A percentile compares a stretch with the other conserved stretches of the same genome.
phyloP scores from a whole-genome alignment of 805 yeast species.

The Kluyveromyces dobzhanskii region DNA sequence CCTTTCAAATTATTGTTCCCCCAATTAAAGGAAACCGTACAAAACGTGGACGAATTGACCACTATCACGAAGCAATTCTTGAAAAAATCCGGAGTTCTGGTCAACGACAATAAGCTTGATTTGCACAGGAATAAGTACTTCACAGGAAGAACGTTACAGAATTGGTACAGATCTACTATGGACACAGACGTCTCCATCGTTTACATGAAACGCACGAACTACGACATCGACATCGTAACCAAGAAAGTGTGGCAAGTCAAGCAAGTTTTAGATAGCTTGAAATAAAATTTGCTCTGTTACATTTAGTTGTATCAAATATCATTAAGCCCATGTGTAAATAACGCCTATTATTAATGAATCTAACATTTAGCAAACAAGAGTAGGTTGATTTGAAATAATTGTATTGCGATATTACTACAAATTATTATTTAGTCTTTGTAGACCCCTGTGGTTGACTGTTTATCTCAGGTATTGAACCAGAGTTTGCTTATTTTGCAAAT shows the following conservation, averaged over 20 bases:
- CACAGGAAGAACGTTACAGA: conserved; percentile 18
- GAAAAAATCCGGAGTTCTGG: conserved; percentile 15
- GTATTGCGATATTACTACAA: too few relatives aligned
- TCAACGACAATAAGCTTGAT: conserved; percentile 18
- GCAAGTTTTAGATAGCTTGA: conserved; percentile 20
- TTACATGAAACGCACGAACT: conserved; percentile 23
- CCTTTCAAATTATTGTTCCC: conserved; percentile 55
- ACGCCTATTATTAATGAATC: background rate
- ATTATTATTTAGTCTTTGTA: too few relatives aligned
- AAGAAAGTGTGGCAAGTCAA: conserved; percentile 23
- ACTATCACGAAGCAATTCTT: conserved; percentile 26
- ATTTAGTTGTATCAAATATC: too few relatives aligned
- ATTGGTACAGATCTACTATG: conserved; percentile 27
- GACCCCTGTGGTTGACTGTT: too few relatives aligned
- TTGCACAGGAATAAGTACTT: conserved; percentile 18
- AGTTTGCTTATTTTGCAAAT: conserved; percentile 14
- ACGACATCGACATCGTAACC: conserved; percentile 22
- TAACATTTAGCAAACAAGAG: too few relatives aligned
- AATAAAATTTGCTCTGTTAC: conserved; percentile 4
- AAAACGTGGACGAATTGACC: conserved; percentile 16
- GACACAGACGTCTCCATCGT: conserved; percentile 32
- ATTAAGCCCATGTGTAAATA: too few relatives aligned
- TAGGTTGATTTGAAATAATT: too few relatives aligned
- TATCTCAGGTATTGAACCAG: conserved; percentile 16
- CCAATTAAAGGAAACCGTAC: conserved; percentile 23